Percentiles rank a stretch among this genome's conserved stretches.
Conservation (phyloP, 2,329 filamentous ascomycete species). For the Ophiostoma sp. region DNA sequence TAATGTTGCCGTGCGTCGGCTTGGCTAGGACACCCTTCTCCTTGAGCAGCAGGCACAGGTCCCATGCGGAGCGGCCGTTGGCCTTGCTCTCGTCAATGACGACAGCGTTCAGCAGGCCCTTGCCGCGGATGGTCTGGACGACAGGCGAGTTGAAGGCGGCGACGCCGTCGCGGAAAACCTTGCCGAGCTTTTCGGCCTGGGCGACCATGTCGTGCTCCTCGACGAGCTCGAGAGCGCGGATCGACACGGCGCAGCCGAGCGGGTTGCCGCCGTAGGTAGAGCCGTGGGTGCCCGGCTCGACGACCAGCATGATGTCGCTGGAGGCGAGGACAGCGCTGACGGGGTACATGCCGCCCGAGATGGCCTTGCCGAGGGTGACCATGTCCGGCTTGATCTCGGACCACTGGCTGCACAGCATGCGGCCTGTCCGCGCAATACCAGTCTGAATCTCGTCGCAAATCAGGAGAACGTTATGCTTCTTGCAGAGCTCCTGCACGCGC, state of each 20-base stretch:
- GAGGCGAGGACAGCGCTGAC: slow-evolving; percentile 87
- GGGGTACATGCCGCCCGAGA: slow-evolving; percentile 98
- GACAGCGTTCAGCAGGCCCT: slow-evolving; percentile 92
- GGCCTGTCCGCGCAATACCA: slow-evolving; percentile 90
- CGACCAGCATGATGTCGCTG: slow-evolving; percentile 90
- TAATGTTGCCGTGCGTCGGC: slow-evolving; percentile 98
- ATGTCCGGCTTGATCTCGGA: slow-evolving; percentile 92
- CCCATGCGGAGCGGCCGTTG: slow-evolving; percentile 87
- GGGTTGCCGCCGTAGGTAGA: slow-evolving; percentile 99
- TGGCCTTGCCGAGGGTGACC: slow-evolving; percentile 93
- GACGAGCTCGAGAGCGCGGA: slow-evolving; percentile 90
- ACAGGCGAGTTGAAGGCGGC: slow-evolving; percentile 74
- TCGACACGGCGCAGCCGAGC: slow-evolving; percentile 90
- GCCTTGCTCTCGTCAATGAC: slow-evolving; percentile 90
- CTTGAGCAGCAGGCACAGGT: slow-evolving; percentile 93
- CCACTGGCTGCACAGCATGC: slow-evolving; percentile 93
- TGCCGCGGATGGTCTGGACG: slow-evolving; percentile 81
- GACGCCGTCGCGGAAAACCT: slow-evolving; percentile 79
- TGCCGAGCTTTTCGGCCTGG: slow-evolving; percentile 76
- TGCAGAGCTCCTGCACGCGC: slow-evolving; percentile 80
- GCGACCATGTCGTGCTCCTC: slow-evolving; percentile 87
- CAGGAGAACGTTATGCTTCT: slow-evolving; percentile 90
- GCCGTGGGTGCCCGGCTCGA: slow-evolving; percentile 95
- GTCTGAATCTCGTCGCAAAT: slow-evolving; percentile 99
- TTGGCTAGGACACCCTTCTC: slow-evolving; percentile 94